Conservation (phyloP, 2,329 filamentous ascomycete genomes). For the Aspergillus niger region DNA sequence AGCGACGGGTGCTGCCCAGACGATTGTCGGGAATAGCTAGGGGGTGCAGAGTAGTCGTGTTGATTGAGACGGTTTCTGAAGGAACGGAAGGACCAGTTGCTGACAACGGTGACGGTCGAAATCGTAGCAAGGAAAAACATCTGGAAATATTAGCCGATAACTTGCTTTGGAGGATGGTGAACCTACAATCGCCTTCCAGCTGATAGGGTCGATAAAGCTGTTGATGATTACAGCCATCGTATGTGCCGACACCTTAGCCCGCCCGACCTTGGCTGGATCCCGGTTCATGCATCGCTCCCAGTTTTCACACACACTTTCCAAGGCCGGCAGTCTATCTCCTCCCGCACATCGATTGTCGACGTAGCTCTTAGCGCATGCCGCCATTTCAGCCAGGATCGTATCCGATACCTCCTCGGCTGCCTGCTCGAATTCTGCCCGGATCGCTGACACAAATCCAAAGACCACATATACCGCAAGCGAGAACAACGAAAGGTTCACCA, state of each 20-base stretch:
- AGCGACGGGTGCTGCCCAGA: conserved; percentile 25
- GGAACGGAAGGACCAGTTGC: conserved; percentile 62
- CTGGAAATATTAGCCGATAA: conserved; percentile 29
- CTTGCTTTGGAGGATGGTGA: not conserved
- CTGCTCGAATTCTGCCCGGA: conserved; percentile 73
- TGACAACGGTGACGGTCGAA: conserved; percentile 57
- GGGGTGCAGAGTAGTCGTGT: conserved; percentile 29
- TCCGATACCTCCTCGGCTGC: conserved; percentile 69
- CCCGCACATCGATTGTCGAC: conserved; percentile 72
- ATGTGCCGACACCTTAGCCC: conserved; percentile 78
- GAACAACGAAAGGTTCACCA: conserved; percentile 54
- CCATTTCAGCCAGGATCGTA: conserved; percentile 71
- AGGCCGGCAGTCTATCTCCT: conserved; percentile 67
- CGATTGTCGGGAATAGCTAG: conserved; percentile 27
- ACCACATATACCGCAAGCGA: conserved; percentile 62
- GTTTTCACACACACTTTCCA: conserved; percentile 71
- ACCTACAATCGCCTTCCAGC: conserved; percentile 74
- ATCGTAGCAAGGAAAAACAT: conserved; percentile 41
- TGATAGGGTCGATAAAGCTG: conserved; percentile 86
- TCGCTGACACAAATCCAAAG: conserved; percentile 68
- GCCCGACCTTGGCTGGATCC: conserved; percentile 75
- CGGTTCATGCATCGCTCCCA: conserved; percentile 89
- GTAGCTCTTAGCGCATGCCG: conserved; percentile 72
- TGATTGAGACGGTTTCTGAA: conserved; percentile 45
- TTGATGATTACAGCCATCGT: conserved; percentile 94